phyloP scores from a whole-genome alignment of 495 filamentous ascomycete genomes.

The Aspergillus cristatus region DNA sequence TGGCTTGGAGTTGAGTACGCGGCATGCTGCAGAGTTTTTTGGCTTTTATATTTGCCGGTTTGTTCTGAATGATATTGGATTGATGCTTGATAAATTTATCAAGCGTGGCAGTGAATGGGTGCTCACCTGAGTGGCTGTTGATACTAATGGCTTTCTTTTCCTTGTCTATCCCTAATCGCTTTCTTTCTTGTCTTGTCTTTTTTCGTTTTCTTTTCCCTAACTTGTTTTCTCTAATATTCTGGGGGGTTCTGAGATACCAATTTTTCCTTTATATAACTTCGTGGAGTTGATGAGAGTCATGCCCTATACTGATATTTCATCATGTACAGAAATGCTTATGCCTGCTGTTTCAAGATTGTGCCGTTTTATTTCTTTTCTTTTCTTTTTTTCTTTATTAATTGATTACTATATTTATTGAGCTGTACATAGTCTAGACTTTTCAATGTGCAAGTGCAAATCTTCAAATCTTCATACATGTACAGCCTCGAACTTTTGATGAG shows the following conservation, averaged over 20 bases:
- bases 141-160: constrained; percentile 8
- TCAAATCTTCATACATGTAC: too few relatives aligned
- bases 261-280: too few relatives aligned
- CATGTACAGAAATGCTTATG: too few relatives aligned
- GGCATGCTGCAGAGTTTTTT: constrained; percentile 96
- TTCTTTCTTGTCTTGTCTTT: background rate
- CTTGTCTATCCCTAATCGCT: constrained; percentile 1
- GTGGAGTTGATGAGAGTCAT: too few relatives aligned
- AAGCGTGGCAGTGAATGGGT: constrained; percentile 97
- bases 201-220: background rate
- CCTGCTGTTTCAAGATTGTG: too few relatives aligned
- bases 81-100: constrained; percentile 94
- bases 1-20: constrained; percentile 82
- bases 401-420: too few relatives aligned
- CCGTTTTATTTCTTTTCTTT: too few relatives aligned
- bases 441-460: too few relatives aligned
- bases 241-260: background rate
- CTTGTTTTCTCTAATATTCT: background rate
- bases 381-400: too few relatives aligned
- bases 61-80: constrained; percentile 69
- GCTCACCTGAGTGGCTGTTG: constrained; percentile 42
- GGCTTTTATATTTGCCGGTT: constrained; percentile 95
- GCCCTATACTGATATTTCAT: too few relatives aligned
- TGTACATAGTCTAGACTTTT: too few relatives aligned
- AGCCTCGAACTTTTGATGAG: too few relatives aligned